These are phyloP conservation scores for Malassezia obtusa DNA, from an alignment of 1,284 basidiomycete genomes.

Conservation along the genomic window DNA sequence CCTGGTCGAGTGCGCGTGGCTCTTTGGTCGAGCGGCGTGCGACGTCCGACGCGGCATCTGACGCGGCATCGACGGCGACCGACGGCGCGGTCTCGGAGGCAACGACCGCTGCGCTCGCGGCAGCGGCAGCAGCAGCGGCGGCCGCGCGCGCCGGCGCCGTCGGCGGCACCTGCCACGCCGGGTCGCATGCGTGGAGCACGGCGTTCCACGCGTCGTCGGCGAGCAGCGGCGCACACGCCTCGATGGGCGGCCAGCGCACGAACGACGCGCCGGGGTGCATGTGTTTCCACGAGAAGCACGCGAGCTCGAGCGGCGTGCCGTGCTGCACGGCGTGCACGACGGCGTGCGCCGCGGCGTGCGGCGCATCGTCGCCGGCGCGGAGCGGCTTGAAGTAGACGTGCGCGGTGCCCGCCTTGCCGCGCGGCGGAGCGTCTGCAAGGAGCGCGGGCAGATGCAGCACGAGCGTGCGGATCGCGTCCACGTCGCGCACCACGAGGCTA, in stretches of 20 bases:
- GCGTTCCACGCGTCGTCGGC: not conserved
- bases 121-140: not conserved
- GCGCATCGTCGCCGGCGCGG: too few relatives aligned
- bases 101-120: not conserved
- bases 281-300: constrained; percentile 3
- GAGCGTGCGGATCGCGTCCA: not conserved
- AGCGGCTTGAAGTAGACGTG: not conserved
- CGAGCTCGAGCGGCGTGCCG: not conserved
- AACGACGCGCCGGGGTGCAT: not conserved
- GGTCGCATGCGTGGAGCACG: not conserved
- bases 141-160: not conserved
- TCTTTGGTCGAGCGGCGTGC: not conserved
- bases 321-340: not conserved
- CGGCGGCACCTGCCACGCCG: not conserved
- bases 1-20: not conserved
- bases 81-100: not conserved
- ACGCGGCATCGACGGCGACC: not conserved
- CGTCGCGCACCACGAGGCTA: not conserved
- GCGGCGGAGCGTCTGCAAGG: not conserved
- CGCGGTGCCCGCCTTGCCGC: not conserved
- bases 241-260: not conserved
- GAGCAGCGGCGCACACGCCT: not conserved
- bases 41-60: not conserved
- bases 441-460: not conserved
- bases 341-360: not conserved